Evolutionary conservation across 139 green algal genomes (phyloP).

Genomic region (Chlamydomonas applanata): DNA sequence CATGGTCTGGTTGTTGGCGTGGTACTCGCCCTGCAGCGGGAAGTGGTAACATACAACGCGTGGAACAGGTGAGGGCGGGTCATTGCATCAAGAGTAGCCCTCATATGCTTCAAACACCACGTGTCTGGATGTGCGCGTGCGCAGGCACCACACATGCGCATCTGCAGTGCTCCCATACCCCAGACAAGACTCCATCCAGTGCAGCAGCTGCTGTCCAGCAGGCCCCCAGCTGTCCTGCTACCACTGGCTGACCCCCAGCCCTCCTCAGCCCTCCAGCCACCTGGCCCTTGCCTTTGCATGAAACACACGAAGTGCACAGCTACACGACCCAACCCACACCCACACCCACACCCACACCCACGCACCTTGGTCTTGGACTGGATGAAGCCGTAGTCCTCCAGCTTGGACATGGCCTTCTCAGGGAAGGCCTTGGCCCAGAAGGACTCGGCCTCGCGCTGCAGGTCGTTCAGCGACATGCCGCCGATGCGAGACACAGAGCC

Average conservation of each 20-base stretch:
- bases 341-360: background rate
- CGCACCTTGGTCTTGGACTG: conserved; percentile 64
- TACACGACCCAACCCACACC: background rate
- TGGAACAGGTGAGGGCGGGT: too few species aligned
- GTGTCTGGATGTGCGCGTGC: too few species aligned
- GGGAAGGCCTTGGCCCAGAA: conserved; percentile 92
- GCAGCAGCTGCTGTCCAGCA: background rate
- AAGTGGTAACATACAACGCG: too few species aligned
- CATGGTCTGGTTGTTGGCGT: conserved; percentile 99
- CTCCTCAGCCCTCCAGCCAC: background rate
- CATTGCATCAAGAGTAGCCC: too few species aligned
- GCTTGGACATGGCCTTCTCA: conserved; percentile 87
- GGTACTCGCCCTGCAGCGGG: conserved; percentile 80
- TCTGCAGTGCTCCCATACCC: too few species aligned
- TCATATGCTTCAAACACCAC: too few species aligned
- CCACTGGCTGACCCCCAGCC: too few species aligned
- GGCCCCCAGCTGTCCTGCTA: background rate
- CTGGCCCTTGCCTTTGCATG: background rate
- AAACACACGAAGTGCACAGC: too few species aligned
- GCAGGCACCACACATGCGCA: too few species aligned
- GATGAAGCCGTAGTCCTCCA: conserved; percentile 98
- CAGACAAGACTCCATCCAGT: too few species aligned
- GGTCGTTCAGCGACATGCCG: conserved; percentile 90
- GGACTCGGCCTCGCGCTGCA: conserved; percentile 86
- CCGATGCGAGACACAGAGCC: conserved; percentile 94